These are phyloP conservation scores for Blastocystis sp. DNA, from an alignment of 352 stramenopile genomes.

Conservation along the genomic window DNA sequence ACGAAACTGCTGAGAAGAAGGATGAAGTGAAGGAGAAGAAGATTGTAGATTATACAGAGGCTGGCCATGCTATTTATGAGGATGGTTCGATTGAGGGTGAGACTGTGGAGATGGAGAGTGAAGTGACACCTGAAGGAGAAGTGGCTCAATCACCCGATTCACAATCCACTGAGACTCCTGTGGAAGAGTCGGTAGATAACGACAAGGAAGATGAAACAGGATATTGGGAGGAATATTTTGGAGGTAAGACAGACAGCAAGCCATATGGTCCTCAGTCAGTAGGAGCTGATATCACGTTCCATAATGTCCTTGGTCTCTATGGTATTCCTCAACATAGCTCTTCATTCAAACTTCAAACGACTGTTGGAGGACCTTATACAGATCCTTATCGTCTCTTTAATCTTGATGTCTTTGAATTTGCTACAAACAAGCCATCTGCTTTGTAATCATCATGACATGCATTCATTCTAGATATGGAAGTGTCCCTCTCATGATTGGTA, in stretches of 20 bases:
- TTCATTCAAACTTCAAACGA: conserved; percentile 84
- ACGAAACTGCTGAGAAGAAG: not conserved
- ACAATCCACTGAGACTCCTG: conserved; percentile 64
- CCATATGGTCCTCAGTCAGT: conserved; percentile 76
- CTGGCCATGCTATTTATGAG: conserved; percentile 61
- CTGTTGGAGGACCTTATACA: conserved; percentile 68
- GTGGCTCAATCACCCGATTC: conserved; percentile 64
- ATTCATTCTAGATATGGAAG: conserved; percentile 65
- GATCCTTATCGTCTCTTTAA: conserved; percentile 98
- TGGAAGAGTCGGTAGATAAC: conserved; percentile 44
- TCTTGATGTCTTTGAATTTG: conserved; percentile 98
- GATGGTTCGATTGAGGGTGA: conserved; percentile 69
- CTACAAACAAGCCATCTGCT: conserved; percentile 93
- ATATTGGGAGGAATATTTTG: conserved; percentile 87
- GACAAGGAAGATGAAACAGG: conserved; percentile 71
- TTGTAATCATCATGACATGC: conserved; percentile 83
- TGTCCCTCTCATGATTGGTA: conserved; percentile 1
- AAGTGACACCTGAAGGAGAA: conserved; percentile 67
- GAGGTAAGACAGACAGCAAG: conserved; percentile 80
- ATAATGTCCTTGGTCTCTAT: conserved; percentile 77
- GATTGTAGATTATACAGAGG: conserved; percentile 63
- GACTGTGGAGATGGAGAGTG: conserved; percentile 64
- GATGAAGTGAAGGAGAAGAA: not conserved
- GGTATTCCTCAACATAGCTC: conserved; percentile 93
- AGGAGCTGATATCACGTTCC: conserved; percentile 88